Evolutionary conservation across 345 rosid genomes (phyloP), one percentile per base, ranked within the genome.

Genomic region (Dovyalis caffra): DNA sequence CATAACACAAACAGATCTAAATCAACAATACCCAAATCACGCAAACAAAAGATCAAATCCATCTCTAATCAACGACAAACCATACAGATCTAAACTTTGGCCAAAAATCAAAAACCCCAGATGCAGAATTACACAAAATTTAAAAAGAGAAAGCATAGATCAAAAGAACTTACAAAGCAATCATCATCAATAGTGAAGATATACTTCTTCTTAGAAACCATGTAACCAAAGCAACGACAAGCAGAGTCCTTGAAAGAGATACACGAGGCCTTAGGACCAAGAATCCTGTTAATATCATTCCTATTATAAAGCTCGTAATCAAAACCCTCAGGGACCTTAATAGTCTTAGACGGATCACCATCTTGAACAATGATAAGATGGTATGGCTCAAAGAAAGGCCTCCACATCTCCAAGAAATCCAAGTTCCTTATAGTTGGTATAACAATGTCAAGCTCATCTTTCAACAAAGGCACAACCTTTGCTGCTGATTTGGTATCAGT

Each of bases 201-300:
- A 69, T 95, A 95, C 88, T 95, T 95, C 91, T 95, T 95, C 89
- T 91, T 95, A 81, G 99, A 95, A 49, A 95, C 87, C 99, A 95
- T 92, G 82, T 90, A 95, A 6, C 99, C 99, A 77, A 95, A 95
- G 89, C 97, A 92, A 5, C 99, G 91, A 71, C 99, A 95, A 73
- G 97, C 97, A 21, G 97, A 92, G 84, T 95, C 99, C 89, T 92
- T 92, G 76, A 92, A 95, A 40, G 99, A 95, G 69, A 95, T 95
- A 76, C 99, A 95, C 11, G 93, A 88, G 31, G 99, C 97, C 90
- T 87, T 95, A 1, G 99, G 97, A 33, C 99, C 97, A 15, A 95
- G 84, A 73, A 95, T 89, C 75, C 86, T 80, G 81, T 95, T 91
- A 38, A 95, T 91, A 38, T 95, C 99, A 70, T 95, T 91, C 76